phyloP scores from a whole-genome alignment of 352 stramenopile genomes.

The Pythium chondricola region DNA sequence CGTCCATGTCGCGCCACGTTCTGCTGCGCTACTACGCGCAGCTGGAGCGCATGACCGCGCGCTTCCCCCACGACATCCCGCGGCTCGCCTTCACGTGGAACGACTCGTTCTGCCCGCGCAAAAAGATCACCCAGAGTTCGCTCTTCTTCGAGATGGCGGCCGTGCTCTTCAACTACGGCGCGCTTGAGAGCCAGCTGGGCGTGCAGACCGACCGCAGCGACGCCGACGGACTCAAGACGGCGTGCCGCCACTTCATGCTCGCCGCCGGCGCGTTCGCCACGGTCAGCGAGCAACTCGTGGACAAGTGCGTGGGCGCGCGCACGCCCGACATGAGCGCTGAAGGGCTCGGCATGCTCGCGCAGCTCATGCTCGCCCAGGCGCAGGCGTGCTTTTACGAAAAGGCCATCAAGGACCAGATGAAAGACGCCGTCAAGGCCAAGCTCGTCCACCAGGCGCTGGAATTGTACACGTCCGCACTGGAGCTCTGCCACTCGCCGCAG shows the following conservation, averaged over 20 bases:
- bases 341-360: slow-evolving; percentile 57
- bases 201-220: slow-evolving; percentile 72
- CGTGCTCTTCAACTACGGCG: slow-evolving; percentile 86
- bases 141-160: slow-evolving; percentile 73
- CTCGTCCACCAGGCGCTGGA: slow-evolving; percentile 72
- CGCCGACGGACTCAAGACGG: slow-evolving; percentile 72
- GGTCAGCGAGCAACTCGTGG: slow-evolving; percentile 50
- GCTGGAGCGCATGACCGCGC: slow-evolving; percentile 50
- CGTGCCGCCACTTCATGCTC: slow-evolving; percentile 82
- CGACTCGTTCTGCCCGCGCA: slow-evolving; percentile 87
- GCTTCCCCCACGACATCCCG: slow-evolving; percentile 51
- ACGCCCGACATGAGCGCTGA: slow-evolving; percentile 63
- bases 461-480: slow-evolving; percentile 50
- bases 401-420: slow-evolving; percentile 84
- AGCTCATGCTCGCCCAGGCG: slow-evolving; percentile 79
- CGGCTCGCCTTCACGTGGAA: slow-evolving; percentile 86
- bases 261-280: slow-evolving; percentile 66
- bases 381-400: slow-evolving; percentile 92
- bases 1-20: slow-evolving; percentile 54
- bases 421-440: slow-evolving; percentile 77
- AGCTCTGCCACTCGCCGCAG: slow-evolving; percentile 46
- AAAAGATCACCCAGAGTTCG: slow-evolving; percentile 61
- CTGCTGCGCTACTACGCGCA: slow-evolving; percentile 75
- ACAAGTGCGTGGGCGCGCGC: slow-evolving; percentile 28
- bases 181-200: slow-evolving; percentile 75